Conservation (phyloP, 2,329 filamentous ascomycete species). For the Sclerotinia subarctica region DNA sequence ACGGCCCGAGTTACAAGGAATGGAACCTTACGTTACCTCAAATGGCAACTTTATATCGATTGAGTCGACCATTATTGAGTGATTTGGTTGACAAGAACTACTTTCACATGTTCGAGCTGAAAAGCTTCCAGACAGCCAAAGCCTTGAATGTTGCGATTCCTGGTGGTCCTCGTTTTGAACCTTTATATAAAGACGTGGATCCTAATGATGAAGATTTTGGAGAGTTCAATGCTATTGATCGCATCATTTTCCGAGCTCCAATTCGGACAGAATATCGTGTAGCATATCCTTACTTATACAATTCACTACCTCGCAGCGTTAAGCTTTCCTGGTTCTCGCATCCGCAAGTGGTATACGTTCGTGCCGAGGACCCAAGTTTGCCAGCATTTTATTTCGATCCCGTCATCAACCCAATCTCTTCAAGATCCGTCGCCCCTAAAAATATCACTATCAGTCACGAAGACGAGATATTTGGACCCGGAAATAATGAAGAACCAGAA, state of each 20-base stretch:
- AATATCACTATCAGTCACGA: slow-evolving; percentile 91
- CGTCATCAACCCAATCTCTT: slow-evolving; percentile 96
- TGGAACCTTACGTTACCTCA: slow-evolving; percentile 94
- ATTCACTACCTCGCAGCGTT: slow-evolving; percentile 91
- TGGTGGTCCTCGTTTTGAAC: slow-evolving; percentile 95
- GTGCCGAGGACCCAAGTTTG: slow-evolving; percentile 80
- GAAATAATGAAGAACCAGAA: slow-evolving; percentile 64
- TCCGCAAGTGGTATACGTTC: slow-evolving; percentile 87
- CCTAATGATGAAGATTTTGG: slow-evolving; percentile 99
- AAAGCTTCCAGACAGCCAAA: slow-evolving; percentile 94
- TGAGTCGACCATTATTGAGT: slow-evolving; percentile 86
- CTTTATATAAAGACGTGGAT: slow-evolving; percentile 96
- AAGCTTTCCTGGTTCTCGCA: slow-evolving; percentile 91
- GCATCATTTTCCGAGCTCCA: slow-evolving; percentile 95
- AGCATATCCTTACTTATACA: slow-evolving; percentile 92
- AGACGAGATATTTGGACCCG: slow-evolving; percentile 84
- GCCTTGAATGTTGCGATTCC: slow-evolving; percentile 95
- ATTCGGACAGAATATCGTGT: slow-evolving; percentile 96
- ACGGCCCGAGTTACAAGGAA: slow-evolving; percentile 91
- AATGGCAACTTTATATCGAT: slow-evolving; percentile 91
- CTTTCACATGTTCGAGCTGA: slow-evolving; percentile 93
- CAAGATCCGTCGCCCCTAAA: slow-evolving; percentile 87
- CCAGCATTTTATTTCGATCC: slow-evolving; percentile 98
- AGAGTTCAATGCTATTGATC: slow-evolving; percentile 98
- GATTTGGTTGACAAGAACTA: slow-evolving; percentile 96